Evolutionary conservation across 1,284 basidiomycete species (phyloP), one percentile per base, ranked within the genome.

Genomic region (Ceratobasidium sp.): DNA sequence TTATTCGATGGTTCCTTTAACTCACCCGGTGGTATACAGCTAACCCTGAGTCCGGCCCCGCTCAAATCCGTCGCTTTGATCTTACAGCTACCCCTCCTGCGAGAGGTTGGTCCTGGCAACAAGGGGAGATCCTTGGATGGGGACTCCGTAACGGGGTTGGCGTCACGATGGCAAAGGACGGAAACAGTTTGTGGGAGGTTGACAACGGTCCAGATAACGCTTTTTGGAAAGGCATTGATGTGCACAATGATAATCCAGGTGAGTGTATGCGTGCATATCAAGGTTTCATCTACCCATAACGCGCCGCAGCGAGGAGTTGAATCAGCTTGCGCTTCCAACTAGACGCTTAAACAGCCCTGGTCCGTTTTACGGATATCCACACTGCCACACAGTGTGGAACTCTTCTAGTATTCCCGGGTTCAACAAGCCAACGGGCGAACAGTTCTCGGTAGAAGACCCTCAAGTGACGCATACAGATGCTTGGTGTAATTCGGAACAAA

Each of bases 141-240:
- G 87, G 87, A 1, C 85, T 87, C 57, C 84, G 86, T 5, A 88
- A 88, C 80, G 86, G 86, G 20, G 86, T 84, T 0, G 86, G 85
- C 1, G 85, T 88, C 75, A 84, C 85, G 0, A 84, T 85, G 78
- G 77, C 81, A 0, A 80, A 81, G 56, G 77, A 78, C 38, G 62
- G 62, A 70, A 79, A 33, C 65, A 61, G 81, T 2, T 81, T 88
- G 0, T 84, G 84, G 67, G 83, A 86, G 4, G 84, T 88, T 42
- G 87, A 87, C 68, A 88, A 88, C 57, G 85, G 84, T 13, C 85
- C 87, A 3, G 68, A 78, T 38, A 54, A 78, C 10, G n/a, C 70
- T 6, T 12, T 20, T 3, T 78, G 69, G 67, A 54, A 46, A 13
- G 68, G 61, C 26, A 33, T 70, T 3, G 77, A 78, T 48, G 68